These are phyloP conservation scores for Populus euphratica DNA, from an alignment of 345 rosid genomes.

Conservation along the genomic window DNA sequence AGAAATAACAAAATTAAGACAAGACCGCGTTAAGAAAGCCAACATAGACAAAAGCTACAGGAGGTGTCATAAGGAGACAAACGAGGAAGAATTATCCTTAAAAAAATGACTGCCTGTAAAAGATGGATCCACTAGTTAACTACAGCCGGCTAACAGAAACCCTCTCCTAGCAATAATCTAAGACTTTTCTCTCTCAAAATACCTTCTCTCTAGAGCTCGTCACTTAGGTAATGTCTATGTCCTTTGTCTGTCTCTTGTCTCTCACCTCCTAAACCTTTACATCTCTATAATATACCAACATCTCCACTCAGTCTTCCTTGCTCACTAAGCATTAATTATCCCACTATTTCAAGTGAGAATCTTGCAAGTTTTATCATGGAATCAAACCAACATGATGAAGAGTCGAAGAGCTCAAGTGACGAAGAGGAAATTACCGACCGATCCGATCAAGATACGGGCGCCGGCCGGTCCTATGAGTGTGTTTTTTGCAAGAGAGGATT, in stretches of 20 bases:
- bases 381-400: neutral
- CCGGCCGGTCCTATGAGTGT: conserved; percentile 25
- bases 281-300: neutral
- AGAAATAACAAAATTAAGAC: conserved; percentile 19
- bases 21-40: conserved; percentile 22
- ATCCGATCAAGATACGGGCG: conserved; percentile 2
- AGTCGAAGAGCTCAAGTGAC: conserved; percentile 16
- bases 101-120: neutral
- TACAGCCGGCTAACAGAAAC: conserved; percentile 23
- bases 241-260: conserved; percentile 1
- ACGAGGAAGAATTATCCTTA: neutral
- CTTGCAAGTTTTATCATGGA: conserved; percentile 2
- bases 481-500: conserved; percentile 29
- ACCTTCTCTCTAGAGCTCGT: neutral
- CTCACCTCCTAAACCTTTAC: neutral
- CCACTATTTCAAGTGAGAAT: neutral
- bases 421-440: conserved; percentile 15
- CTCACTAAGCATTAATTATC: neutral
- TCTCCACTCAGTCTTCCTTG: neutral
- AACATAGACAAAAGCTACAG: conserved; percentile 26
- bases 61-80: conserved; percentile 15
- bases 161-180: conserved; percentile 7
- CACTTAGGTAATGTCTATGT: conserved; percentile 4
- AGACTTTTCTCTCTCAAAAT: conserved; percentile 15
- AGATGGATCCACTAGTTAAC: conserved; percentile 1